phyloP scores from a whole-genome alignment of 345 rosid species.

The Citrus trifoliata region DNA sequence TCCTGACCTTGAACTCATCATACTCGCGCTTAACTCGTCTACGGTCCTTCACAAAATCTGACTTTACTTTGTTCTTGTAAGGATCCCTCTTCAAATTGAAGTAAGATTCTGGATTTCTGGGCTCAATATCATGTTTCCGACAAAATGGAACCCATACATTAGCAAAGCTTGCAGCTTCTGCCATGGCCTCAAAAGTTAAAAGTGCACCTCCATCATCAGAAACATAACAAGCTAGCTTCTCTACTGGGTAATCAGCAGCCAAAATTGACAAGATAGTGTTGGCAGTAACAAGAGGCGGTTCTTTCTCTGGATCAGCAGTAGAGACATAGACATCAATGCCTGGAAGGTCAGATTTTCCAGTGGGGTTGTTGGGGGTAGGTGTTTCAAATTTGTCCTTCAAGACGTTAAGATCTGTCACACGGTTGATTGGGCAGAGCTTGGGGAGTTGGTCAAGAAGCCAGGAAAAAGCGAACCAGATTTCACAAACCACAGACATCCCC shows the following conservation, averaged over 20 bases:
- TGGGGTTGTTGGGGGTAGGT: conserved; percentile 66
- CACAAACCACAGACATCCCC: conserved; percentile 99
- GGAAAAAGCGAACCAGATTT: conserved; percentile 93
- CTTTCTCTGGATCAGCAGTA: conserved; percentile 99
- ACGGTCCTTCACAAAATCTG: conserved; percentile 92
- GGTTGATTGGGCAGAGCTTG: conserved; percentile 83
- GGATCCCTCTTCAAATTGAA: conserved; percentile 93
- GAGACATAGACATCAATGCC: conserved; percentile 92
- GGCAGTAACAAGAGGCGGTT: conserved; percentile 97
- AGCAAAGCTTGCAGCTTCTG: conserved; percentile 99
- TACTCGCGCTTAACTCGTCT: conserved; percentile 93
- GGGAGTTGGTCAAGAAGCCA: conserved; percentile 99
- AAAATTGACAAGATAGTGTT: conserved; percentile 96
- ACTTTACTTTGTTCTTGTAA: conserved; percentile 83
- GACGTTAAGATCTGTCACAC: conserved; percentile 88
- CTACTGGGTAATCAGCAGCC: conserved; percentile 91
- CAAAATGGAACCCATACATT: conserved; percentile 95
- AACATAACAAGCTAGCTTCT: conserved; percentile 96
- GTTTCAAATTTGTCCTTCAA: conserved; percentile 92
- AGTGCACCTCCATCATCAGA: conserved; percentile 99
- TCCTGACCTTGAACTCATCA: conserved; percentile 97
- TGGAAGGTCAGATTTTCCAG: conserved; percentile 95
- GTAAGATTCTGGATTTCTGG: conserved; percentile 95
- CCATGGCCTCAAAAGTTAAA: conserved; percentile 98
- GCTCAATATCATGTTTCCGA: conserved; percentile 88